These are phyloP conservation scores for Diutina neorugosa DNA, from an alignment of 1,139 yeast species.

Conservation along the genomic window DNA sequence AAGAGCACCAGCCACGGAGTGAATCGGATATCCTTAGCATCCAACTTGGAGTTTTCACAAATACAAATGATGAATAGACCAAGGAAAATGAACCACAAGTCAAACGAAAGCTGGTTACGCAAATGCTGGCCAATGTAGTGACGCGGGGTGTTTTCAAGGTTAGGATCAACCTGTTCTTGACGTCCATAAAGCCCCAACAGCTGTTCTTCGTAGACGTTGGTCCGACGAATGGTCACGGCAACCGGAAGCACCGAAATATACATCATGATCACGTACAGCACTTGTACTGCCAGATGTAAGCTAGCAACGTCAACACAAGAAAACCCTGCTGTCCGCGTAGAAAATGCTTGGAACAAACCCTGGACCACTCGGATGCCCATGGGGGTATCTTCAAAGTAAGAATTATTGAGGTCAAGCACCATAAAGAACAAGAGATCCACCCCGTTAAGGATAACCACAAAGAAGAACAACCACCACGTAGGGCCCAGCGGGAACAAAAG, in stretches of 20 bases:
- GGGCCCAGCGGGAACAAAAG: conserved; percentile 83
- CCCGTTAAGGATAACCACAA: conserved; percentile 58
- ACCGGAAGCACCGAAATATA: conserved; percentile 91
- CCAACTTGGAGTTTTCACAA: conserved; percentile 61
- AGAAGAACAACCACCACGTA: conserved; percentile 86
- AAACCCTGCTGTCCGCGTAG: conserved; percentile 93
- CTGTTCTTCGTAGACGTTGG: conserved; percentile 96
- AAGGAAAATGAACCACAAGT: conserved; percentile 84
- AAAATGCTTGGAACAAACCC: conserved; percentile 83
- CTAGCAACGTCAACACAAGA: conserved; percentile 53
- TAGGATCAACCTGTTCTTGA: conserved; percentile 16
- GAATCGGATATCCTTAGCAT: conserved; percentile 36
- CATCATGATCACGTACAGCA: conserved; percentile 94
- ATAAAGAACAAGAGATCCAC: conserved; percentile 73
- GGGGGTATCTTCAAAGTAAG: conserved; percentile 36
- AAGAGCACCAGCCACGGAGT: conserved; percentile 64
- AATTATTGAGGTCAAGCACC: conserved; percentile 55
- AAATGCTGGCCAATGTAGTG: conserved; percentile 80
- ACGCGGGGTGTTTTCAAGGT: conserved; percentile 25
- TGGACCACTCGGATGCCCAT: conserved; percentile 61
- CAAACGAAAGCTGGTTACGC: conserved; percentile 85
- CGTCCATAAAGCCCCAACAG: conserved; percentile 65
- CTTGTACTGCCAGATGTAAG: conserved; percentile 85
- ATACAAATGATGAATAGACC: conserved; percentile 81
- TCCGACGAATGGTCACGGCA: conserved; percentile 91